Conservation (phyloP, 2,329 filamentous ascomycete species). For the Aspergillus sclerotialis region DNA sequence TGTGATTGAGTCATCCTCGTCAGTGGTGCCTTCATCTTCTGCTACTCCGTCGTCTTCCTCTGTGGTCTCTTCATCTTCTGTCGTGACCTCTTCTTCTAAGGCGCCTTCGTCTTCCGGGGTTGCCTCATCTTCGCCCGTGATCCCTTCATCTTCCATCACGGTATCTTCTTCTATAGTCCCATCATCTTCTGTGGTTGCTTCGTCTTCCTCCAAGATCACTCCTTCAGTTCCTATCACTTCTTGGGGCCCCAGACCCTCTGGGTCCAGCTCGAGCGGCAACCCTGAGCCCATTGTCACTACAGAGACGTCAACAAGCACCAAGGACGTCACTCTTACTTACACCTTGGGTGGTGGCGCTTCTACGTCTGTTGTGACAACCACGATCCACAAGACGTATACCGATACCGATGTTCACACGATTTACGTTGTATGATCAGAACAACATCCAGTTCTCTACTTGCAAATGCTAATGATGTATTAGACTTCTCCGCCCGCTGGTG, state of each 20-base stretch:
- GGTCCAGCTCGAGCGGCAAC: neutral
- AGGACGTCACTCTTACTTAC: slow-evolving; percentile 31
- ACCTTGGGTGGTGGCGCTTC: slow-evolving; percentile 31
- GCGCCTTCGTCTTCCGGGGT: slow-evolving; percentile 5
- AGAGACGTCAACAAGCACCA: slow-evolving; percentile 8
- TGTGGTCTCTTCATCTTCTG: slow-evolving; percentile 3
- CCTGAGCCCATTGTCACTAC: slow-evolving; percentile 3
- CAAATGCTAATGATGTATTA: neutral
- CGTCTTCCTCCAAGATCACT: neutral
- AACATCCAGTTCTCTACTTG: slow-evolving; percentile 2
- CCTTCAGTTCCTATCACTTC: slow-evolving; percentile 15
- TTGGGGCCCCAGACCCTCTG: slow-evolving; percentile 9
- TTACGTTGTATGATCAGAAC: slow-evolving; percentile 16
- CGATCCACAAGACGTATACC: slow-evolving; percentile 28
- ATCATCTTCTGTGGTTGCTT: slow-evolving; percentile 4
- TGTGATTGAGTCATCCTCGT: slow-evolving; percentile 6
- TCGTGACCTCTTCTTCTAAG: neutral
- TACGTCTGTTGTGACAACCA: slow-evolving; percentile 31
- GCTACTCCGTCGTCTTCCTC: slow-evolving; percentile 3
- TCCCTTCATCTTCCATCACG: slow-evolving; percentile 1
- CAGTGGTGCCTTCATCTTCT: no score
- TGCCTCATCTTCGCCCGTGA: slow-evolving; percentile 7
- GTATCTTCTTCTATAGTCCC: neutral
- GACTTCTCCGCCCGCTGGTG: neutral
- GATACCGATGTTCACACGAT: slow-evolving; percentile 20